Percentiles rank a stretch among this genome's conserved stretches.
Conservation (phyloP, 257 asterid genomes). For the Scutellaria minor region DNA sequence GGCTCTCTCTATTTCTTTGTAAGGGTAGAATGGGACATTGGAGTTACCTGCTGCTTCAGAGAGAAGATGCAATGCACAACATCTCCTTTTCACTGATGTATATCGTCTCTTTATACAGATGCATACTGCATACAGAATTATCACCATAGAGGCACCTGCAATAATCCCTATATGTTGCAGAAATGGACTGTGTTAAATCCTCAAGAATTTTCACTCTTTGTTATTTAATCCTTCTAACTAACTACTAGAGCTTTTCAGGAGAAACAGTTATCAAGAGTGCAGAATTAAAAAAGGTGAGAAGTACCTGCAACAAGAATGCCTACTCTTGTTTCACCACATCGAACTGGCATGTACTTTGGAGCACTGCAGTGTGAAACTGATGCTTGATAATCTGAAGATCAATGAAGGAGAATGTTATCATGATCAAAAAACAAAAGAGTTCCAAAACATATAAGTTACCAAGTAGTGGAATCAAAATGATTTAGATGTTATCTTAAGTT, state of each 20-base stretch:
- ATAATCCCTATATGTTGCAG: constrained; percentile 44
- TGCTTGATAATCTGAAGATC: constrained; percentile 14
- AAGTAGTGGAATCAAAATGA: too few relatives aligned
- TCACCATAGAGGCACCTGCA: constrained; percentile 55
- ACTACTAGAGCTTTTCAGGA: background rate
- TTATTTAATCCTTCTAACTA: background rate
- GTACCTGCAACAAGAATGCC: constrained; percentile 67
- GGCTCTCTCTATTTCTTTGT: constrained; percentile 72
- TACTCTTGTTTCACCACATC: constrained; percentile 51
- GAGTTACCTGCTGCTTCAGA: constrained; percentile 68
- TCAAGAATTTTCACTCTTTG: background rate
- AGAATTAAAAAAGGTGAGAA: background rate
- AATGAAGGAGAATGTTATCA: constrained; percentile 28
- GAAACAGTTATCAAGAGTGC: constrained; percentile 20
- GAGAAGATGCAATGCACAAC: constrained; percentile 57
- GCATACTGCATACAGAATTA: constrained; percentile 38
- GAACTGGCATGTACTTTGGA: constrained; percentile 40
- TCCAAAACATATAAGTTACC: background rate
- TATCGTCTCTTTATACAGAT: constrained; percentile 52
- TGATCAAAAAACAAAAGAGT: background rate
- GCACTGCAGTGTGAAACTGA: constrained; percentile 49
- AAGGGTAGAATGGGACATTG: constrained; percentile 53
- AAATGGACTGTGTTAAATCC: background rate
- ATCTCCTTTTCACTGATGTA: constrained; percentile 41
- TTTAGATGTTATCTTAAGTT: too few relatives aligned